These are phyloP conservation scores for Gyrodon lividus DNA, from an alignment of 768 basidiomycete genomes.

Conservation along the genomic window DNA sequence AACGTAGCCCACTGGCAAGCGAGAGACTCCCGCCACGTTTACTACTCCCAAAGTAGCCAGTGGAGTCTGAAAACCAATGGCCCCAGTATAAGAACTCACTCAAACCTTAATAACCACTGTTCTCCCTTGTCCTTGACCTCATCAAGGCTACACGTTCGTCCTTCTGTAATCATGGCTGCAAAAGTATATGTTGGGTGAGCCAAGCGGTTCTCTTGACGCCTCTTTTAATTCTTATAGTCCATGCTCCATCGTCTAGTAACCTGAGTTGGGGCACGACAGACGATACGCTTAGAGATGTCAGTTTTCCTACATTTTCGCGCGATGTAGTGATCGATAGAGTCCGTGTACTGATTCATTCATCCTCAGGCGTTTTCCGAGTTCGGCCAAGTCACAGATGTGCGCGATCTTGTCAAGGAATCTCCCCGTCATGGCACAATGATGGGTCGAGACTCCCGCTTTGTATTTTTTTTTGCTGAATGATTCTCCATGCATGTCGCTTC, in stretches of 20 bases:
- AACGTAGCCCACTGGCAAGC: too few species aligned
- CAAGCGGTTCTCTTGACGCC: background rate
- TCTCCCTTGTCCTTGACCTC: slow-evolving; percentile 5
- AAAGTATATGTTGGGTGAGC: slow-evolving; percentile 35
- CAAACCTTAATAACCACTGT: slow-evolving; percentile 16
- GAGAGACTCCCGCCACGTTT: slow-evolving; percentile 6
- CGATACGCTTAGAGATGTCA: slow-evolving; percentile 23
- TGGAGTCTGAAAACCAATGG: slow-evolving; percentile 32
- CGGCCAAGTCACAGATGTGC: slow-evolving; percentile 51
- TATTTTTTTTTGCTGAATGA: slow-evolving; percentile 27
- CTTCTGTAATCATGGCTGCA: slow-evolving; percentile 26
- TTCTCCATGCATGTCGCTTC: slow-evolving; percentile 24
- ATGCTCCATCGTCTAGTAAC: slow-evolving; percentile 22
- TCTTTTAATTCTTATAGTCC: background rate
- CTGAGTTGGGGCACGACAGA: slow-evolving; percentile 35
- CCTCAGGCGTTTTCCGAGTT: slow-evolving; percentile 41
- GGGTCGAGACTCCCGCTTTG: slow-evolving; percentile 26
- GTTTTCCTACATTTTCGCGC: slow-evolving; percentile 8
- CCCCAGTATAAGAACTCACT: slow-evolving; percentile 26
- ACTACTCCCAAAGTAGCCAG: slow-evolving; percentile 26
- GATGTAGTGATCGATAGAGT: background rate
- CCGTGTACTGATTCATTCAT: slow-evolving; percentile 2
- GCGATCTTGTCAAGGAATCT: slow-evolving; percentile 35
- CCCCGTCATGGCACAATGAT: slow-evolving; percentile 31
- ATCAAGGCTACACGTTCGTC: slow-evolving; percentile 14